Conservation (phyloP, 2,329 filamentous ascomycete genomes). For the Furcasterigmium sp. region DNA sequence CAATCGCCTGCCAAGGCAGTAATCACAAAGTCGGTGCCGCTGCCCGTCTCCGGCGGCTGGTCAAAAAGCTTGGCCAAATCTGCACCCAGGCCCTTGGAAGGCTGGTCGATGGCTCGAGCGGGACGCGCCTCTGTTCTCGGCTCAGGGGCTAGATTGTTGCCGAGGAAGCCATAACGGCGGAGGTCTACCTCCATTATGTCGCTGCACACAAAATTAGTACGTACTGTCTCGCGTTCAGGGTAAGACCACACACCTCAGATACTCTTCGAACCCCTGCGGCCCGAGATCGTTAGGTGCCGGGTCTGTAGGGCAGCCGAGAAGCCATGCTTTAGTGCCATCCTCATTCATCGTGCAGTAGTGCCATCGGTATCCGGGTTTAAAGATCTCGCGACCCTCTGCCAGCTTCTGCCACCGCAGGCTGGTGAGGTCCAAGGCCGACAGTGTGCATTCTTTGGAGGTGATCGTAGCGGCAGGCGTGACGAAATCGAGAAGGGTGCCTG, state of each 20-base stretch:
- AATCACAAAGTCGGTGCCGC: constrained; percentile 84
- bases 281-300: constrained; percentile 58
- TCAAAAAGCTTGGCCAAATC: constrained; percentile 88
- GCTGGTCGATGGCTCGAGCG: constrained; percentile 44
- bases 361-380: constrained; percentile 89
- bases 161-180: constrained; percentile 83
- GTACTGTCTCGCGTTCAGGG: too few relatives aligned
- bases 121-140: constrained; percentile 44
- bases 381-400: constrained; percentile 90
- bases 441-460: constrained; percentile 78
- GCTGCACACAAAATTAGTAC: constrained; percentile 43
- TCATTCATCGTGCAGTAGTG: constrained; percentile 97
- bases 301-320: constrained; percentile 87
- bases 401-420: constrained; percentile 91
- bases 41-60: constrained; percentile 74
- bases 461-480: constrained; percentile 88
- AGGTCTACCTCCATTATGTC: constrained; percentile 94
- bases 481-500: constrained; percentile 87
- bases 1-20: constrained; percentile 80
- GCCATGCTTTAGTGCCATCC: constrained; percentile 92
- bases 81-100: constrained; percentile 67
- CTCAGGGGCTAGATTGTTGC: constrained; percentile 64
- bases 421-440: constrained; percentile 83
- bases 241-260: constrained; percentile 53
- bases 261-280: constrained; percentile 75